Percentiles rank a stretch among this genome's conserved stretches.
Evolutionary conservation across 1,139 yeast species (phyloP).

Genomic region (Taiozyma onychis): DNA sequence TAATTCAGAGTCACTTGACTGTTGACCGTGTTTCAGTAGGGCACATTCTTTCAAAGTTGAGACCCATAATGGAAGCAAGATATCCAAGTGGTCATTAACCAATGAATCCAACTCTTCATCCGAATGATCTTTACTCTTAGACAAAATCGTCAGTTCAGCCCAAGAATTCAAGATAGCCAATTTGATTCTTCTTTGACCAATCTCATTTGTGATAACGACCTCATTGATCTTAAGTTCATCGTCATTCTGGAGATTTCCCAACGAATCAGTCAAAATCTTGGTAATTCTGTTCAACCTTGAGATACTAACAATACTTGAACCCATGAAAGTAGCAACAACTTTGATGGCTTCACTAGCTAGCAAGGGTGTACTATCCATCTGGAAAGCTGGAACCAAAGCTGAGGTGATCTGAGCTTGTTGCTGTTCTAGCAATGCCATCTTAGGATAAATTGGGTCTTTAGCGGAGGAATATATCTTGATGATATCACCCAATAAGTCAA

Average conservation of each 20-base stretch:
- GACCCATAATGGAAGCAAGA: slow-evolving; percentile 76
- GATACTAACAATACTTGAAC: slow-evolving; percentile 46
- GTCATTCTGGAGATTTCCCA: slow-evolving; percentile 43
- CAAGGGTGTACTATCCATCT: slow-evolving; percentile 62
- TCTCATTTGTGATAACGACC: slow-evolving; percentile 26
- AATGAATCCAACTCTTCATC: slow-evolving; percentile 35
- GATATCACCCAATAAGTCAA: slow-evolving; percentile 58
- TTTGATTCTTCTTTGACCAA: slow-evolving; percentile 30
- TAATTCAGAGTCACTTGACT: slow-evolving; percentile 39
- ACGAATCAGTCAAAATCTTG: slow-evolving; percentile 57
- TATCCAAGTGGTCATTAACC: slow-evolving; percentile 51
- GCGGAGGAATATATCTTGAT: slow-evolving; percentile 42
- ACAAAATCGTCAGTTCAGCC: slow-evolving; percentile 69
- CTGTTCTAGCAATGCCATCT: slow-evolving; percentile 73
- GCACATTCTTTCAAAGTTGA: slow-evolving; percentile 71
- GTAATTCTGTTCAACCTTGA: slow-evolving; percentile 54
- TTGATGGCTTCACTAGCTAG: slow-evolving; percentile 75
- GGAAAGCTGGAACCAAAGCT: slow-evolving; percentile 87
- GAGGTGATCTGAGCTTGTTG: slow-evolving; percentile 93
- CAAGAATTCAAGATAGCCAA: slow-evolving; percentile 78
- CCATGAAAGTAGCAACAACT: slow-evolving; percentile 73
- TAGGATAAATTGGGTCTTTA: slow-evolving; percentile 70
- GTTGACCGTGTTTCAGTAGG: slow-evolving; percentile 49
- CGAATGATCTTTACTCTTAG: slow-evolving; percentile 32
- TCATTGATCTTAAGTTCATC: slow-evolving; percentile 33